phyloP scores from a whole-genome alignment of 2,329 filamentous ascomycete genomes.

The Botrytis elliptica region DNA sequence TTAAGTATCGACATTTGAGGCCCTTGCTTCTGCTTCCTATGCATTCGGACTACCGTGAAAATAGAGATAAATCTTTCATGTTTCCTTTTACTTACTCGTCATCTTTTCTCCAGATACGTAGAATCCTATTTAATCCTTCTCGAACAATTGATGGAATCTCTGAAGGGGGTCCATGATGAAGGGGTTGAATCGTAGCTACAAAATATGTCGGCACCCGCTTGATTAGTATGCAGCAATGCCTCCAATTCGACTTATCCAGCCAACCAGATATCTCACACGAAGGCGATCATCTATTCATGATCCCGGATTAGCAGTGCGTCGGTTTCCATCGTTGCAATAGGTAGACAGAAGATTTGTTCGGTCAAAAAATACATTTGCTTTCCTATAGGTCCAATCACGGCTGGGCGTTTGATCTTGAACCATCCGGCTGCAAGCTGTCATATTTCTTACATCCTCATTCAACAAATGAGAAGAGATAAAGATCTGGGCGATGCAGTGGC shows the following conservation, averaged over 20 bases:
- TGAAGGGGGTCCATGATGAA: neutral
- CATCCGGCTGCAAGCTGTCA: constrained; percentile 8
- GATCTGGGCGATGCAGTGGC: constrained; percentile 8
- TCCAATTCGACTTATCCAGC: neutral
- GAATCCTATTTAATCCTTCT: neutral
- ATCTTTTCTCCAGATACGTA: neutral
- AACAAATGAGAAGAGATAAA: neutral
- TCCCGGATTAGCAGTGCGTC: constrained; percentile 24
- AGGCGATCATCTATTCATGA: constrained; percentile 15
- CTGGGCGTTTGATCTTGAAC: neutral
- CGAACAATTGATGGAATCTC: constrained; percentile 12
- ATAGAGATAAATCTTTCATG: neutral
- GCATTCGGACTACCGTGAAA: neutral
- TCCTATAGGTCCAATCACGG: constrained; percentile 6
- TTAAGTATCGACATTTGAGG: neutral
- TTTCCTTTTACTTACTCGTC: neutral
- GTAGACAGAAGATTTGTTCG: neutral
- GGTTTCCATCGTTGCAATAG: neutral
- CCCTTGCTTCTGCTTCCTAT: neutral
- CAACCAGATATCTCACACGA: constrained; percentile 11
- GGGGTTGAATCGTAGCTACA: neutral
- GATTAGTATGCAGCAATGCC: constrained; percentile 5
- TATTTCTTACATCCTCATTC: neutral
- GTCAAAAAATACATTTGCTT: neutral
- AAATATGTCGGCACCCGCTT: constrained; percentile 11